Base-by-base conservation (phyloP, 495 filamentous ascomycete genomes). In the Podospora appendiculata region DNA sequence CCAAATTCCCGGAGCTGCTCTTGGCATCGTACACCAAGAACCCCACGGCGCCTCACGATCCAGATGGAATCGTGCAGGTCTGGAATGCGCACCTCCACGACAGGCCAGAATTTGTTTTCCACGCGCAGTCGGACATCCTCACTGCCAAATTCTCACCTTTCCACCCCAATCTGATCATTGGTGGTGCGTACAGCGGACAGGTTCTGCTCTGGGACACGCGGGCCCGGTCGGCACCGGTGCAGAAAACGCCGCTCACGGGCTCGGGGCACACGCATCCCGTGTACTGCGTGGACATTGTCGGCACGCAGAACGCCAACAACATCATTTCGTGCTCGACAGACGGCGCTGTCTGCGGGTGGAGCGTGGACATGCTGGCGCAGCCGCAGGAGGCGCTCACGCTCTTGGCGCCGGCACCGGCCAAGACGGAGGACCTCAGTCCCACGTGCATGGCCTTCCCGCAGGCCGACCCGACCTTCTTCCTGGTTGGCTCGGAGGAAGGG, bases 141-240 rank as follows among this genome's bases (percentile, higher is more conserved):
- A 84, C 90, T 0, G 92, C 93, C 52, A 92, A 91, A 61, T 99
- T 97, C 71, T 96, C 93, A 18, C 94, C 93, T 0, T 96, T 96
- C 66, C 94, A 97, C 61, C 92, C 93, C 3, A 95, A 93, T 53
- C 77, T 97, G 35, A 91, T 99, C 60, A 81, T 99, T 55, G 93
- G 90, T 52, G 93, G 93, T 34, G 86, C 89, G 40, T 99, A 99
- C 70, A 92, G 85, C 48, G 93, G 93, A 32, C 94, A 99, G 73
- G 90, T 99, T 10, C 82, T 96, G 10, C 80, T 99, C n/a, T 99
- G 93, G 93, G 93, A 99, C 64, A 97, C 90, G 18, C 83, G 93
- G 14, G 83, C 87, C 16, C 88, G 88, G 56, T 84, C 88, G 14
- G 82, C 87, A 14, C 92, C 93, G 3, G 89, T 96, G 18, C 89